Base-by-base conservation (phyloP, 1,284 basidiomycete genomes). In the Ganoderma boninense region DNA sequence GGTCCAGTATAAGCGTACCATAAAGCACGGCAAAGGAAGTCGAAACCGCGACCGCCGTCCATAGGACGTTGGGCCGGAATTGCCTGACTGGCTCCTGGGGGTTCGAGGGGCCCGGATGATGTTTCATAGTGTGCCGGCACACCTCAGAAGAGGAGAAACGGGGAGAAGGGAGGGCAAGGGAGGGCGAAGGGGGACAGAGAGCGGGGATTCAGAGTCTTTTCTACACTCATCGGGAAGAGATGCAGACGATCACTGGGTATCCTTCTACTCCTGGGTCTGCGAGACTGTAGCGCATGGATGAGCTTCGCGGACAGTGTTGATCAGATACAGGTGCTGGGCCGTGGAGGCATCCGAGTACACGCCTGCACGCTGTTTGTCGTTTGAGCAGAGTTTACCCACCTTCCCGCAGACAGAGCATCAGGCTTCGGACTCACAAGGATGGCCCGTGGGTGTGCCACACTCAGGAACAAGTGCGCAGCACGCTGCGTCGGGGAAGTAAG, bases 111-210 rank as follows among this genome's bases (percentile, higher is more conserved):
- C 20, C 20, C 43, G 43, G 14, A 10, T 32, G 26, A 2, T 29
- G 56, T 29, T 13, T 14, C 56, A 57, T 57, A 35, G 56, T 57
- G 56, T 57, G 56, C 56, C 56, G 32, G 56, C 56, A 57, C 56
- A 57, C n/a, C 56, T 57, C 26, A 35, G 56, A 20, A 57, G 13
- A 11, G 56, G 29, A n/a, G 32, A 54, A 29, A 54, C 13, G 10
- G 23, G 23, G 23, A 54, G 52, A 13, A 54, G 52, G 52, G 52
- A 20, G 18, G 16, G 44, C 10, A 13, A 10, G 16, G 16, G 18
- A 20, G 18, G 16, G 18, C 18, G 10, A 52, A 52, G 23, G 13
- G 11, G 23, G n/a, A 49, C 7, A n/a, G 23, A 26, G 23, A 11
- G n/a, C 5, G 7, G 10, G 49, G 23, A 23, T 11, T 13, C 16